Percentiles rank a stretch among this genome's conserved stretches.
phyloP scores from a whole-genome alignment of 108 stramenopile genomes.

The Skeletonema tropicum region DNA sequence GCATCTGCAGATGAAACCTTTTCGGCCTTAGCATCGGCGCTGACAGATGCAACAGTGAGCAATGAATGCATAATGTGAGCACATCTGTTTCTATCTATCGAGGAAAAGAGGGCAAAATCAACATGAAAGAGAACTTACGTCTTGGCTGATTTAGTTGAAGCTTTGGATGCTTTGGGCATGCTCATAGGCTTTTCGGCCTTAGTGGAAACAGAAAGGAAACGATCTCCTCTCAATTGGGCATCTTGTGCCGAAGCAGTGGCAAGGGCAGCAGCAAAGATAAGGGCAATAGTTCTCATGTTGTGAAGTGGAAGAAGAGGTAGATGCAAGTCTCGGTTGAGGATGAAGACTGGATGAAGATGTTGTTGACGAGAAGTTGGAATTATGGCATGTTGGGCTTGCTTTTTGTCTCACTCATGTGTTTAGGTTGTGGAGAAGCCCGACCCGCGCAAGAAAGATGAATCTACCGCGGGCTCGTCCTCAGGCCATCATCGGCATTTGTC shows the following conservation, averaged over 20 bases:
- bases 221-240: slow-evolving; percentile 2
- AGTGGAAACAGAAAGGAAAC: background rate
- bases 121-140: background rate
- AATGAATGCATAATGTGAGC: background rate
- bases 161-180: background rate
- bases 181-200: background rate
- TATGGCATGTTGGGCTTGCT: background rate
- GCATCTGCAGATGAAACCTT: background rate
- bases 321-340: background rate
- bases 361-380: background rate
- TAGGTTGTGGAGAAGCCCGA: too few relatives aligned
- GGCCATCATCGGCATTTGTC: background rate
- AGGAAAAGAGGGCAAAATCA: background rate
- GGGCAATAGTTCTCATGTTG: background rate
- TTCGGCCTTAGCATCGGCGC: slow-evolving; percentile 3
- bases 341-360: background rate
- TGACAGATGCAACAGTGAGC: background rate
- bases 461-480: background rate
- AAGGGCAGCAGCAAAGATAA: background rate
- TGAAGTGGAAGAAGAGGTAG: background rate
- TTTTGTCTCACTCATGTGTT: too few relatives aligned
- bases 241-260: background rate
- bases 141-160: background rate
- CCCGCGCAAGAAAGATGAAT: background rate
- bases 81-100: background rate